These are phyloP conservation scores for Sphagnum contortum DNA, from an alignment of 225 moss, liverwort and hornwort species.

Conservation along the genomic window DNA sequence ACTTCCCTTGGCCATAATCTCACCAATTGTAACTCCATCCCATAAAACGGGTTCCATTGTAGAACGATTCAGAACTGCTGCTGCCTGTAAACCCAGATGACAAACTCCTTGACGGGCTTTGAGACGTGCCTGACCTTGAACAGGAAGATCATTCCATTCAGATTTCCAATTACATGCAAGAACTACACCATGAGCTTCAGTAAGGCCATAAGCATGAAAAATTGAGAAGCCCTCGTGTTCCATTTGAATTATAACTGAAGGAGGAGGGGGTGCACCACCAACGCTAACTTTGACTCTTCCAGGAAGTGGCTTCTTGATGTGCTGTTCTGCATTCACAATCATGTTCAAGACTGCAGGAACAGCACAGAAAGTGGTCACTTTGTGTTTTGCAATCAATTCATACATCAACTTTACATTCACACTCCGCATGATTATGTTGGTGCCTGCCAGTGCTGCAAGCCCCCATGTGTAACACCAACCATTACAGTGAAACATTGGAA, in stretches of 20 bases:
- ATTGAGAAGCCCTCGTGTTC: constrained; percentile 59
- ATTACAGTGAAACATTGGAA: constrained; percentile 81
- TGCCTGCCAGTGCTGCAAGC: constrained; percentile 57
- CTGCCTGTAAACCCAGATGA: constrained; percentile 34
- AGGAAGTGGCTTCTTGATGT: constrained; percentile 26
- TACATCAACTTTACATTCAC: constrained; percentile 43
- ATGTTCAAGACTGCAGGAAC: constrained; percentile 65
- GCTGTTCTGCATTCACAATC: constrained; percentile 44
- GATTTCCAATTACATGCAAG: constrained; percentile 65
- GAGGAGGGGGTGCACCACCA: constrained; percentile 69
- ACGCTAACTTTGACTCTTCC: constrained; percentile 43
- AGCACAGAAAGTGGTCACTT: constrained; percentile 67
- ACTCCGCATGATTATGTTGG: constrained; percentile 49
- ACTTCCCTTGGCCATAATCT: constrained; percentile 62
- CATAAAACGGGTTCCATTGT: constrained; percentile 51
- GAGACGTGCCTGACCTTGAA: constrained; percentile 26
- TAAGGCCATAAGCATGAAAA: constrained; percentile 66
- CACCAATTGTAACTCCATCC: constrained; percentile 60
- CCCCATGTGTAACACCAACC: constrained; percentile 79
- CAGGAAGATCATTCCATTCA: constrained; percentile 48
- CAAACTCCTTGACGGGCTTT: constrained; percentile 81
- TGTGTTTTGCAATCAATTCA: constrained; percentile 26
- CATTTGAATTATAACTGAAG: constrained; percentile 48
- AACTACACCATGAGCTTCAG: constrained; percentile 56
- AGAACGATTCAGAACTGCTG: constrained; percentile 43